Evolutionary conservation across 805 yeast genomes (phyloP).

Genomic region (Lipomyces yamadae): DNA sequence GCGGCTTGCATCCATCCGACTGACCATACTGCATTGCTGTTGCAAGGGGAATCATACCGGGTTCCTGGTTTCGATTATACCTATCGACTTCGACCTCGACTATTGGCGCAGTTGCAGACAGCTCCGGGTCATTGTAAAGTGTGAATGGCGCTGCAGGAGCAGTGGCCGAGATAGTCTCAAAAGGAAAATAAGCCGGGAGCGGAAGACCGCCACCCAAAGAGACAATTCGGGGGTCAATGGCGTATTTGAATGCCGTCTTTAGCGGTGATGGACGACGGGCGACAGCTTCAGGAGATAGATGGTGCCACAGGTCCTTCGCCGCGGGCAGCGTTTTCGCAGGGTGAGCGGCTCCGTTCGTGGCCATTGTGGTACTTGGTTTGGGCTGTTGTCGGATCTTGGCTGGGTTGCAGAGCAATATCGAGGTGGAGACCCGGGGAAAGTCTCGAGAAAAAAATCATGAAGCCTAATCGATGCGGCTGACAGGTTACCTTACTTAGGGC

Average conservation of each 20-base stretch:
- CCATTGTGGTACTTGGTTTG: not conserved
- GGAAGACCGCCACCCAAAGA: conserved; percentile 98
- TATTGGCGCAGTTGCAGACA: conserved; percentile 37
- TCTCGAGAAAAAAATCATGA: too few species aligned
- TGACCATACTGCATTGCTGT: conserved; percentile 91
- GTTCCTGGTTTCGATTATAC: conserved; percentile 50
- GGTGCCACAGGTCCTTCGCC: conserved; percentile 75
- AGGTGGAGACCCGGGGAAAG: too few species aligned
- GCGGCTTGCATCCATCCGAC: conserved; percentile 79
- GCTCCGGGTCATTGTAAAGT: conserved; percentile 60
- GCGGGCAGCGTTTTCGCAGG: conserved; percentile 39
- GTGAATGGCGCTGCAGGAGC: conserved; percentile 79
- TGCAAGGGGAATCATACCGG: conserved; percentile 70
- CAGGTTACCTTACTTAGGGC: too few species aligned
- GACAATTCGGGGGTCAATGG: conserved; percentile 71
- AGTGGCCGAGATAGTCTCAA: conserved; percentile 71
- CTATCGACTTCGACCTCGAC: conserved; percentile 49
- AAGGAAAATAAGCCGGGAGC: conserved; percentile 87
- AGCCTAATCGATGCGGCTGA: too few species aligned
- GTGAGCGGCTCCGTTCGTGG: conserved; percentile 5
- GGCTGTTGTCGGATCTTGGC: not conserved
- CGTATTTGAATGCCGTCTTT: conserved; percentile 83
- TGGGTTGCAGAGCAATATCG: not conserved
- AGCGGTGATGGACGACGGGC: conserved; percentile 78
- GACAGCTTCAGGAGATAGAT: conserved; percentile 76